Percentiles rank a stretch among this genome's conserved stretches.
phyloP scores from a whole-genome alignment of 768 basidiomycete genomes.

The Boletus reticulatus region DNA sequence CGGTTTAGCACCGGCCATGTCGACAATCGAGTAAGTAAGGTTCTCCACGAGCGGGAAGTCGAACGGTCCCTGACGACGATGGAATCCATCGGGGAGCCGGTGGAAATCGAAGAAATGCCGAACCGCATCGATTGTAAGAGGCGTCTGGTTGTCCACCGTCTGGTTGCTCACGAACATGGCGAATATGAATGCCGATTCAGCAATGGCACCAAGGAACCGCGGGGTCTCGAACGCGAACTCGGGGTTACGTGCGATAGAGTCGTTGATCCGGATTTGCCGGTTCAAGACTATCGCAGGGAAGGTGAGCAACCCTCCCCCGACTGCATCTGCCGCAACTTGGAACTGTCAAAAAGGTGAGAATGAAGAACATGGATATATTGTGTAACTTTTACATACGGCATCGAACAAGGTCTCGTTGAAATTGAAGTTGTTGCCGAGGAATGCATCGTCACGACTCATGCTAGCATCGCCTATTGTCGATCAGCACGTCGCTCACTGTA shows the following conservation, averaged over 20 bases:
- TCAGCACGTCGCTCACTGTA: too few relatives aligned
- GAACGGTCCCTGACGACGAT: slow-evolving; percentile 13
- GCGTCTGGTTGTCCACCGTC: slow-evolving; percentile 6
- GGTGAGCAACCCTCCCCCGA: slow-evolving; percentile 15
- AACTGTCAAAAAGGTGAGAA: slow-evolving; percentile 1
- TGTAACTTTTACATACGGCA: slow-evolving; percentile 1
- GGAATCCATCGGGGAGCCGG: slow-evolving; percentile 14
- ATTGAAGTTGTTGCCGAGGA: slow-evolving; percentile 17
- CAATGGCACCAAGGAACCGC: slow-evolving; percentile 11
- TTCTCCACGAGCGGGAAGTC: not conserved
- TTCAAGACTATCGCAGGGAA: slow-evolving; percentile 15
- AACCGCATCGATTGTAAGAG: slow-evolving; percentile 7
- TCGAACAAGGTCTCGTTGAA: slow-evolving; percentile 27
- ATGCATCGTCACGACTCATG: slow-evolving; percentile 19
- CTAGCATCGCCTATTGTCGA: slow-evolving; percentile 18
- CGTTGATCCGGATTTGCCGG: slow-evolving; percentile 16
- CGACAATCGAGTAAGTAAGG: not conserved
- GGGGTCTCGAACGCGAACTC: slow-evolving; percentile 16
- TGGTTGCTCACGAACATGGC: slow-evolving; percentile 23
- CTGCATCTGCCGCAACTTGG: slow-evolving; percentile 8
- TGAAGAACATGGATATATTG: not conserved
- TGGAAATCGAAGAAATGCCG: slow-evolving; percentile 13
- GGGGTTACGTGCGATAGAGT: slow-evolving; percentile 24
- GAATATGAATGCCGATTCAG: slow-evolving; percentile 15
- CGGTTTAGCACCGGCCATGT: not conserved